Percentiles rank a stretch among this genome's conserved stretches.
These are phyloP conservation scores for Smallanthus sonchifolius DNA, from an alignment of 129 eudicot species.

Conservation along the genomic window DNA sequence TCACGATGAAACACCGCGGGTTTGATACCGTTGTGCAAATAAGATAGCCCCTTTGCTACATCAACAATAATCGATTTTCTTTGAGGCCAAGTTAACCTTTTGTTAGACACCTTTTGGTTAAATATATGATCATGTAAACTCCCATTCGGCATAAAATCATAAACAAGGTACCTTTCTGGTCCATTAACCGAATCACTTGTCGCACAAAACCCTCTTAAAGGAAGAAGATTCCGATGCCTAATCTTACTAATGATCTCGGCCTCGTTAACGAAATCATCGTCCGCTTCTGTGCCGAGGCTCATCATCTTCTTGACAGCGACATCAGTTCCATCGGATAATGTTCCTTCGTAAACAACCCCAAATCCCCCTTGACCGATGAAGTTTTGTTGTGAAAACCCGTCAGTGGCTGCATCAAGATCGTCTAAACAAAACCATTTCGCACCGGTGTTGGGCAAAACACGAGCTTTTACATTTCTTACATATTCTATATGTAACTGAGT, in stretches of 20 bases:
- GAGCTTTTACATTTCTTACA: conserved; percentile 42
- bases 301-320: conserved; percentile 57
- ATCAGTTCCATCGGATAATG: conserved; percentile 46
- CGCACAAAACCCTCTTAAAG: conserved; percentile 69
- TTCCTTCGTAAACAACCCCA: conserved; percentile 57
- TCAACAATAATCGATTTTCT: conserved; percentile 68
- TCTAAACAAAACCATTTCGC: conserved; percentile 57
- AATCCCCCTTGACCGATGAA: conserved; percentile 64
- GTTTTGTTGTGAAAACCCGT: conserved; percentile 52
- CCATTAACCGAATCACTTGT: conserved; percentile 44
- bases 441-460: conserved; percentile 58
- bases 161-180: conserved; percentile 59
- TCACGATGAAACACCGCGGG: conserved; percentile 85
- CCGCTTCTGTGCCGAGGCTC: conserved; percentile 38
- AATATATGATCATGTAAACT: conserved; percentile 72
- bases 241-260: conserved; percentile 79
- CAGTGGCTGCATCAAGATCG: conserved; percentile 63
- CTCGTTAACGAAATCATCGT: conserved; percentile 63
- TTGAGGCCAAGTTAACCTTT: conserved; percentile 57
- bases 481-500: conserved; percentile 39
- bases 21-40: conserved; percentile 71
- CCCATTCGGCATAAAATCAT: conserved; percentile 76
- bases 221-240: conserved; percentile 69
- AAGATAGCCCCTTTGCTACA: conserved; percentile 74
- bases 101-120: not conserved